phyloP scores from a whole-genome alignment of 1,284 basidiomycete genomes.

The Flammula alnicola region DNA sequence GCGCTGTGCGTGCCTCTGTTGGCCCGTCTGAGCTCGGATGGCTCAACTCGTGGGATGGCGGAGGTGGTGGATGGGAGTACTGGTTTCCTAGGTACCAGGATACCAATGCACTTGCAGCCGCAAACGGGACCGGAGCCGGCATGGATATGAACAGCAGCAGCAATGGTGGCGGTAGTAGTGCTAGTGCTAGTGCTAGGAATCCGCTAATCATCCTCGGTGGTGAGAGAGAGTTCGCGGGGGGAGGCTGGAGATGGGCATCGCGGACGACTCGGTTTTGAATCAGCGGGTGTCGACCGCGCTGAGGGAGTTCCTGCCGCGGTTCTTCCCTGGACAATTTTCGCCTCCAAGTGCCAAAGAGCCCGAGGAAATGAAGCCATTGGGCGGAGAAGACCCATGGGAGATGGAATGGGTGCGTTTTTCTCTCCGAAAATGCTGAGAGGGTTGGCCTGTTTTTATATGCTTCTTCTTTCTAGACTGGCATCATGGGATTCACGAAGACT shows the following conservation, averaged over 20 bases:
- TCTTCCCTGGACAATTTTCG: conserved; percentile 57
- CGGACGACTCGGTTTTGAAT: conserved; percentile 67
- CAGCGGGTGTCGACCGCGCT: conserved; percentile 51
- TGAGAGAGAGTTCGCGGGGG: conserved; percentile 54
- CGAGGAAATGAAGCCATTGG: conserved; percentile 40
- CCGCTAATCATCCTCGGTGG: conserved; percentile 80
- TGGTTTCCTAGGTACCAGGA: conserved; percentile 76
- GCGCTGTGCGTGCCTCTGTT: conserved; percentile 61
- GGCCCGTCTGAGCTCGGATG: conserved; percentile 39
- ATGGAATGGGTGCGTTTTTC: conserved; percentile 70
- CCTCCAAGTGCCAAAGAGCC: conserved; percentile 50
- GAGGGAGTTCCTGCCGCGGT: conserved; percentile 58
- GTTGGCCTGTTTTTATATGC: neutral
- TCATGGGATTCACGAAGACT: conserved; percentile 76
- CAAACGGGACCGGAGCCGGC: too few relatives aligned
- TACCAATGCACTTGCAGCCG: conserved; percentile 15
- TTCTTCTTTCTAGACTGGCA: conserved; percentile 75
- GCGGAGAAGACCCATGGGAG: conserved; percentile 39
- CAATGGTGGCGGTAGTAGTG: too few relatives aligned
- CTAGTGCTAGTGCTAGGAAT: conserved; percentile 35
- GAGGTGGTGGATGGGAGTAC: conserved; percentile 65
- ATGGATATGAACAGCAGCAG: too few relatives aligned
- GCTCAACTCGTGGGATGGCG: conserved; percentile 46
- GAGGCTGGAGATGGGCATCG: conserved; percentile 53
- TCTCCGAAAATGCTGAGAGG: neutral